Conservation (phyloP, 2,329 filamentous ascomycete species). For the Aspergillus sp. region DNA sequence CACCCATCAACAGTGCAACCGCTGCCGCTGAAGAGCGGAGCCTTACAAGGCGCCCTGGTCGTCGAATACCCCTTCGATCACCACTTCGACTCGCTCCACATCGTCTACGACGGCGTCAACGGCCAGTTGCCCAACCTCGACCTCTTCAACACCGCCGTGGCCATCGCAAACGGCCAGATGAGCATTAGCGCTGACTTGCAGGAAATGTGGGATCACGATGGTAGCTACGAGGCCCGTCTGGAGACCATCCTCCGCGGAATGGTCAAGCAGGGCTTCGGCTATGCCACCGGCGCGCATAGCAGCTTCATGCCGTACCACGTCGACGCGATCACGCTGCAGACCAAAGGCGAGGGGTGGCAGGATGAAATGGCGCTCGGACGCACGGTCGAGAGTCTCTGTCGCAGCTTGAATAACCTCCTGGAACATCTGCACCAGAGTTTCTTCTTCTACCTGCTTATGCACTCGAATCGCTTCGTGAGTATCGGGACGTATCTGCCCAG, state of each 20-base stretch:
- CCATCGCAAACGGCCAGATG: conserved; percentile 86
- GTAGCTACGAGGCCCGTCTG: conserved; percentile 72
- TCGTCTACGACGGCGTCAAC: conserved; percentile 92
- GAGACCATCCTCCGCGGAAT: conserved; percentile 87
- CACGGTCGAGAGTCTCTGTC: conserved; percentile 79
- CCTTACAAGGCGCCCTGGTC: conserved; percentile 85
- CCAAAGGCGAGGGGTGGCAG: conserved; percentile 86
- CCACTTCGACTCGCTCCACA: conserved; percentile 77
- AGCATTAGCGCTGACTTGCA: conserved; percentile 76
- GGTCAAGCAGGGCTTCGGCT: conserved; percentile 81
- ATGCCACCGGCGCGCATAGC: conserved; percentile 84
- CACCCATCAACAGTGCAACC: conserved; percentile 65
- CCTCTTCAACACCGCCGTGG: conserved; percentile 85
- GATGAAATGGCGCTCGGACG: conserved; percentile 95
- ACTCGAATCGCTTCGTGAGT: conserved; percentile 86
- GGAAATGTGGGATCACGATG: conserved; percentile 69
- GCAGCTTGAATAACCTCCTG: conserved; percentile 90
- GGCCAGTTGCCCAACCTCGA: conserved; percentile 93
- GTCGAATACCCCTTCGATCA: conserved; percentile 83
- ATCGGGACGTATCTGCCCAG: conserved; percentile 96
- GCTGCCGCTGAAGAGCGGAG: conserved; percentile 82
- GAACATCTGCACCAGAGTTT: conserved; percentile 98
- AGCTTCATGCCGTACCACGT: conserved; percentile 97
- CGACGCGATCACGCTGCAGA: conserved; percentile 87
- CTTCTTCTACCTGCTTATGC: conserved; percentile 96